Base-by-base conservation (phyloP, 805 yeast species). In the Lipomyces yamanashiensis region DNA sequence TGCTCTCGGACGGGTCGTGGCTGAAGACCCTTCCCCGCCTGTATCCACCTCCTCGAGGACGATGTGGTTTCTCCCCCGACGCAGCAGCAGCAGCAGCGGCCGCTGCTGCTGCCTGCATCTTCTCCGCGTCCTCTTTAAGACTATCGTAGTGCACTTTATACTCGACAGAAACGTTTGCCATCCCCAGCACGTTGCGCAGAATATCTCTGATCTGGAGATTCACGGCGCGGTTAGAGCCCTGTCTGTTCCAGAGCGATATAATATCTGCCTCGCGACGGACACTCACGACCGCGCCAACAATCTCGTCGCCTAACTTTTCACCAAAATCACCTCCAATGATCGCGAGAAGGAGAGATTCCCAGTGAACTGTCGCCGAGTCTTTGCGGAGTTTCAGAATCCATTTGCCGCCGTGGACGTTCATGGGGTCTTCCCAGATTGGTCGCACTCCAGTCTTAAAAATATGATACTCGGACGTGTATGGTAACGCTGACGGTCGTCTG, bases 381-480 rank as follows among this genome's bases (percentile, higher is more conserved):
- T 84, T 82, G 76, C 82, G 87, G 77, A 88, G 85, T 77, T 83
- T 86, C 79, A 84, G 88, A 53, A 88, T 82, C 96, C 97, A 95
- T 80, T 90, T 91, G 74, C 98, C 99, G 75, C 99, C 99, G 71
- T 87, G 82, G 65, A 90, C 77, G 78, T 95, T 95, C 67, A 85
- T 84, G 59, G 81, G 82, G 78, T 93, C 98, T 82, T 93, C 99
- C 99, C 99, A 93, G 82, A 95, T 97, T 62, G 99, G 99, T 78
- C 90, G 89, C 73, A 95, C 87, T 62, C 92, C 96, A 75, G 89
- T 89, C 80, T 92, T 89, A 82, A 93, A 93, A 73, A 95, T 84
- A 77, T 95, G 97, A 80, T 92, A 93, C 79, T 95, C 98, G n/a
- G 96, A 89, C 77, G 87, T 90, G 73, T 88, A 74, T 72, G 98